Evolutionary conservation across 306 rosid species (phyloP).

Genomic region (Dryas drummondii): DNA sequence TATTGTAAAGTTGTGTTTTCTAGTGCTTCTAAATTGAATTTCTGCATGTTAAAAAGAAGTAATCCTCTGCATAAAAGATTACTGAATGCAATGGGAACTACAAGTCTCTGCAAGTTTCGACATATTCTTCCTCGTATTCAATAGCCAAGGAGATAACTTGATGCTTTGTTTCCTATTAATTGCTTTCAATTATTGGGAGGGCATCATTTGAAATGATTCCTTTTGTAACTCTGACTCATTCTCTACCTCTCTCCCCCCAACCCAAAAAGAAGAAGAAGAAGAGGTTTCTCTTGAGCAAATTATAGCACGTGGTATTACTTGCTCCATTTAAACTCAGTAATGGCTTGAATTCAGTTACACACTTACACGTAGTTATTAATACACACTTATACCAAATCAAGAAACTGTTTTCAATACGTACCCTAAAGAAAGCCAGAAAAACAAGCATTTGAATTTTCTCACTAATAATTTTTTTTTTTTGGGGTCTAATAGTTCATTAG

Average conservation of each 20-base stretch:
- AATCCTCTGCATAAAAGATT: too few relatives aligned
- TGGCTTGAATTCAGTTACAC: not conserved
- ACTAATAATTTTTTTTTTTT: too few relatives aligned
- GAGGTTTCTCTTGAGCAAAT: not conserved
- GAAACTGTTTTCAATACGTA: not conserved
- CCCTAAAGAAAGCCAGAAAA: too few relatives aligned
- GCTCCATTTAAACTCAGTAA: not conserved
- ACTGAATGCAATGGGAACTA: too few relatives aligned
- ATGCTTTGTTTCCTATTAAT: not conserved
- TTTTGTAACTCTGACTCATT: not conserved
- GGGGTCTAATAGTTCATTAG: too few relatives aligned
- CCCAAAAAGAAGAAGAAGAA: not conserved
- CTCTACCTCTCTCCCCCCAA: not conserved
- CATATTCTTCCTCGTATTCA: too few relatives aligned
- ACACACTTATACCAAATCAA: not conserved
- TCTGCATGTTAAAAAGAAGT: not conserved
- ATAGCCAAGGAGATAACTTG: not conserved
- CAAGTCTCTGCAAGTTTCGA: too few relatives aligned
- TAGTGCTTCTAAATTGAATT: not conserved
- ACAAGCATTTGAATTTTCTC: not conserved
- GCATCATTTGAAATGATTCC: slow-evolving; percentile 2
- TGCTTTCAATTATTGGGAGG: not conserved
- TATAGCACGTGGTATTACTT: not conserved
- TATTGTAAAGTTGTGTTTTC: not conserved
- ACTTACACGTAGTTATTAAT: not conserved